Evolutionary conservation across 345 rosid genomes (phyloP).

Genomic region (Moricandia moricandioides): DNA sequence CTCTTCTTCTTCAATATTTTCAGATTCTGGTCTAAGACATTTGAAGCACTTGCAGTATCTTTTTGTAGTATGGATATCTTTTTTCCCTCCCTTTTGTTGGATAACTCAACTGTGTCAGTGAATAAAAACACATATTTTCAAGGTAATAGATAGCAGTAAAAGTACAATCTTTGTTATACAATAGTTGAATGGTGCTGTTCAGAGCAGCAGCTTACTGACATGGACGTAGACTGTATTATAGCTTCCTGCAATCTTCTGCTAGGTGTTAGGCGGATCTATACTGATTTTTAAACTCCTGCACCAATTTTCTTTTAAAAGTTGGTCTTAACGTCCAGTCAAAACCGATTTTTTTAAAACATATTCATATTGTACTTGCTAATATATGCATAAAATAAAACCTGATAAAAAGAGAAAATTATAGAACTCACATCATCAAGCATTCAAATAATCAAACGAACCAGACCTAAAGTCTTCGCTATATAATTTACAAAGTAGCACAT

Average conservation of each 20-base stretch:
- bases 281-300: no score
- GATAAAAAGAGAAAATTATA: neutral
- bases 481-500: conserved; percentile 13
- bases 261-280: no score
- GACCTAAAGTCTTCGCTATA: neutral
- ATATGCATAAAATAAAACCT: neutral
- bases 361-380: neutral
- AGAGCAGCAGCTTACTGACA: neutral
- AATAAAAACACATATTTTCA: conserved; percentile 10
- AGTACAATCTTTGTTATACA: neutral
- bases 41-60: neutral
- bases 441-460: neutral
- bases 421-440: conserved; percentile 1
- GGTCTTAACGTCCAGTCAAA: no score
- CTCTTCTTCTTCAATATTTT: conserved; percentile 6
- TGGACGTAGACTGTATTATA: neutral
- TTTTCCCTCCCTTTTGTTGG: neutral
- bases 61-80: conserved; percentile 21
- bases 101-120: conserved; percentile 11
- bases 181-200: neutral
- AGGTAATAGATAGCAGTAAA: neutral
- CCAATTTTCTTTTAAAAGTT: no score
- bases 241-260: no score
- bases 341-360: no score
- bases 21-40: conserved; percentile 14